Base-by-base conservation (phyloP, 768 basidiomycete species). In the Rhodotorula kratochvilovae region DNA sequence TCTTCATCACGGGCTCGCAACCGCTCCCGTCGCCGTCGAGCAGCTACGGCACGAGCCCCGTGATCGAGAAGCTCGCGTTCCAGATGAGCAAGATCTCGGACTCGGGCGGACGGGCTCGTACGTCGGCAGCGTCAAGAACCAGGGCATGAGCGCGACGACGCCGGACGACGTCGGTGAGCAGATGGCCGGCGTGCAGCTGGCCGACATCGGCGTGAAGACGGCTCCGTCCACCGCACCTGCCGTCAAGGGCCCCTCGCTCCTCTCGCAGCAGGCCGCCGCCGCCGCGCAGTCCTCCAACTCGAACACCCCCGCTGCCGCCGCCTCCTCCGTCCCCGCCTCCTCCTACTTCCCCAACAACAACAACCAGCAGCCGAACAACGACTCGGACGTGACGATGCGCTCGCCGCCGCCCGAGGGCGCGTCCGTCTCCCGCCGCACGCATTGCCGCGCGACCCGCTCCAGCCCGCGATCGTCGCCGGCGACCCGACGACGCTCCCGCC, bases 1-100 rank as follows among this genome's bases (percentile, higher is more conserved):
- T 89, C 60, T 87, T 90, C 83, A 95, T 97, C 80, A 95, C 92
- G 10, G 91, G 90, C 39, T 92, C 90, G 0, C 95, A 93, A 78
- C 95, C 95, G 0, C 84, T 99, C 11, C 95, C 95, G 0, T 81
- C 79, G 61, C 91, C 90, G 5, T 90, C 78, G 61, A 80, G 79
- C 70, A 87, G 87, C 25, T 89, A 88, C 42, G 88, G 88, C 8
- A 83, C 85, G 31, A 87, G 86, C 62, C 89, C 91, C 21, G 86
- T 85, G 80, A 82, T 94, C 59, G 94, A 96, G 84, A 89, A 89
- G 75, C 91, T 88, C 83, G 88, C 87, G 0, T 95, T 99, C 77
- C 89, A 87, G 5, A 98, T 98, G 95, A 88, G 85, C 81, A 90
- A 88, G 81, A 94, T 97, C 76, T 90, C 87, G 31, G 78, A 74